Evolutionary conservation across 768 basidiomycete species (phyloP).

Genomic region (Leccinum subgranulosum): DNA sequence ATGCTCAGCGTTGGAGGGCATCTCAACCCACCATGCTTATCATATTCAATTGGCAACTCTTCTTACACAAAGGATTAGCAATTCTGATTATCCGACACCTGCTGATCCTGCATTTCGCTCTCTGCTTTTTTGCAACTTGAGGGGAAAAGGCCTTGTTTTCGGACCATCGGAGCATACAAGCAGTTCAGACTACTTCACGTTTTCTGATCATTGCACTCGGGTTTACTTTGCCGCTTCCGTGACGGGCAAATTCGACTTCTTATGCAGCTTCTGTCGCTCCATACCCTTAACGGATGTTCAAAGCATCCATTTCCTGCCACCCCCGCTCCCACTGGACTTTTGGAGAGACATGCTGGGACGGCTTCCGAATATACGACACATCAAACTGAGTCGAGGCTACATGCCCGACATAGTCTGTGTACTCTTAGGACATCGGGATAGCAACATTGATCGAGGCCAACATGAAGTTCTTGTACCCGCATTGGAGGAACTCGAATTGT

Average conservation of each 20-base stretch:
- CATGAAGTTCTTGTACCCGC: background rate
- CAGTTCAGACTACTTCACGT: background rate
- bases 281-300: background rate
- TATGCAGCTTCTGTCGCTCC: background rate
- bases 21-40: background rate
- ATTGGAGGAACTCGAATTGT: background rate
- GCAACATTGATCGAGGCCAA: background rate
- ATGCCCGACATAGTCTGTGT: background rate
- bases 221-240: background rate
- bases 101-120: background rate
- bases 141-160: background rate
- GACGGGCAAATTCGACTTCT: background rate
- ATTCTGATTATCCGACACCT: background rate
- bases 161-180: background rate
- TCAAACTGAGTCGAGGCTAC: background rate
- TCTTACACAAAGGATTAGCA: background rate
- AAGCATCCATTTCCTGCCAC: background rate
- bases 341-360: conserved; percentile 3
- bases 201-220: background rate
- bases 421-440: background rate
- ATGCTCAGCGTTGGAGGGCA: background rate
- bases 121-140: background rate
- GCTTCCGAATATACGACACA: background rate
- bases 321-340: background rate
- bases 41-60: background rate